These are phyloP conservation scores for Daldinia childiae DNA, from an alignment of 495 filamentous ascomycete species.

Conservation along the genomic window DNA sequence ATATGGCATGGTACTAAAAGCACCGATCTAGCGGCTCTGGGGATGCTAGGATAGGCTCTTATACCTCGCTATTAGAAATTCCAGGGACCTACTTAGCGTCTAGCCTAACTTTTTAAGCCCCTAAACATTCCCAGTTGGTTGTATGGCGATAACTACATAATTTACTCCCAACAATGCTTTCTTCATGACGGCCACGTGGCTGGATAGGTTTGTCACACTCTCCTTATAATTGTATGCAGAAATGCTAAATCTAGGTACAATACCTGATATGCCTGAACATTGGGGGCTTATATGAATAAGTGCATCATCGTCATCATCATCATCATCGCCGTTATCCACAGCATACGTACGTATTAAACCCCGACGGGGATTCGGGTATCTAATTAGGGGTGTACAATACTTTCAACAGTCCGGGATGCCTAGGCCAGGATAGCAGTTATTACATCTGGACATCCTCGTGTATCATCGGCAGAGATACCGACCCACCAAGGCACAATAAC, in stretches of 20 bases:
- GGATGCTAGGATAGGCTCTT: not conserved
- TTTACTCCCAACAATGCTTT: too few relatives aligned
- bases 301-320: not conserved
- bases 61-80: slow-evolving; percentile 5
- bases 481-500: slow-evolving; percentile 6
- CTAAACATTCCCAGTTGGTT: not conserved
- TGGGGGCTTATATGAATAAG: not conserved
- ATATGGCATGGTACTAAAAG: slow-evolving; percentile 2
- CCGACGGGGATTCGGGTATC: slow-evolving; percentile 1
- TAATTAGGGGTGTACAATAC: not conserved
- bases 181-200: too few relatives aligned
- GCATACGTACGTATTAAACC: slow-evolving; percentile 26
- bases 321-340: slow-evolving; percentile 8
- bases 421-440: not conserved
- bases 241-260: too few relatives aligned
- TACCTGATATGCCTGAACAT: not conserved
- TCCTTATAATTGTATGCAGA: too few relatives aligned
- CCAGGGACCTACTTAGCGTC: slow-evolving; percentile 14
- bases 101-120: slow-evolving; percentile 3
- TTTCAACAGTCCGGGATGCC: slow-evolving; percentile 11
- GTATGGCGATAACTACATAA: not conserved
- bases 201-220: too few relatives aligned
- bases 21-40: slow-evolving; percentile 8
- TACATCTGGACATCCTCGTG: slow-evolving; percentile 25
- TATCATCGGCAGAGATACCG: slow-evolving; percentile 33